Base-by-base conservation (phyloP, 345 rosid genomes). In the Pugionium cornutum region DNA sequence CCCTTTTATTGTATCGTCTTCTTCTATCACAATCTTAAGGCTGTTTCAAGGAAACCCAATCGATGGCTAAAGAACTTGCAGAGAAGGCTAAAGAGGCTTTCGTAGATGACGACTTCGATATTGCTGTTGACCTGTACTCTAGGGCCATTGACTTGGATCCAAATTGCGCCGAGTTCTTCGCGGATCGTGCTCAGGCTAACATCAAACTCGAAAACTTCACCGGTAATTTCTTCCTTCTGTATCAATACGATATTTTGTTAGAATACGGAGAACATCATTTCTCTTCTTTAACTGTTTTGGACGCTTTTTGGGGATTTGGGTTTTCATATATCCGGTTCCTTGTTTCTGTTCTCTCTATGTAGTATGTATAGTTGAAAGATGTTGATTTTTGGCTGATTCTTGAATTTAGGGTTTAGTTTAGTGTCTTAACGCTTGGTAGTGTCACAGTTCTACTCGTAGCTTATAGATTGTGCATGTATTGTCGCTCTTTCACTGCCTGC, bases 131-230 rank as follows among this genome's bases (percentile, higher is more conserved):
- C 69, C 86, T 95, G 73, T 89, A 85, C 77, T 70, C 95, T 0
- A 82, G 87, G 71, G 99, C 95, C 67, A 82, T 95, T 74, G 56
- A 58, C 8, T 76, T 86, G 48, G 72, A 72, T 83, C 91, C 99
- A 61, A 75, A 62, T 9, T 75, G 69, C 65, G 82, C 97, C 1
- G 98, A 85, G 29, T 83, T 87, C 57, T 83, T 68, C 69, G 91
- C 89, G 2, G 92, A 95, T 77, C 95, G 98, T 28, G 94, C 99
- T 61, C 99, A 95, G 72, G 94, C 95, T 73, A 80, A 82, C 66
- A 78, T 86, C 78, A 95, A 95, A 65, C 89, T 87, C 84, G 3
- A n/a, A 8, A 79, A 67, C 68, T 72, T 89, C 69, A 75, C 97
- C 3, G 97, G 99, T 91, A 66, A 40, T 34, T 70, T 54, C 30